Percentiles rank a stretch among this genome's conserved stretches.
Conservation (phyloP, 2,329 filamentous ascomycete species). For the Aspergillus spinulosporus region DNA sequence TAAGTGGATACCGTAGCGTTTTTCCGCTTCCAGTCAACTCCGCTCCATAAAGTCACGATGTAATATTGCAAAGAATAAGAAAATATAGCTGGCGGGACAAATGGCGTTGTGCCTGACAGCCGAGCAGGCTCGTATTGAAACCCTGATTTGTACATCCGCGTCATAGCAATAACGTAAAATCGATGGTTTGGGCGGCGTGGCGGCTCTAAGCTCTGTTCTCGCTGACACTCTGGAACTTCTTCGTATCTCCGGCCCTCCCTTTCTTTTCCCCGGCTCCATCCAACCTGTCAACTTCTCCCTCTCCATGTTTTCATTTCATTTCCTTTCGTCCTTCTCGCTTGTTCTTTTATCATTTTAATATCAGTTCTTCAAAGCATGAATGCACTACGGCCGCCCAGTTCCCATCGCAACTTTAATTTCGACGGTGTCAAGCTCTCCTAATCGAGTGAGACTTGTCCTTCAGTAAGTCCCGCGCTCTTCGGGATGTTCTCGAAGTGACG, state of each 20-base stretch:
- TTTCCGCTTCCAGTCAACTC: conserved; percentile 24
- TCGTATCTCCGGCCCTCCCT: conserved; percentile 10
- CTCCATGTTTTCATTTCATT: background rate
- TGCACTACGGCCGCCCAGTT: conserved; percentile 17
- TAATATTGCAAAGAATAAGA: background rate
- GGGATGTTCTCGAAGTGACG: conserved; percentile 11
- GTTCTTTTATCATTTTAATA: conserved; percentile 7
- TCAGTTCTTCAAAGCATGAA: conserved; percentile 20
- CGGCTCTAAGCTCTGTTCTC: background rate
- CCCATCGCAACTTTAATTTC: conserved; percentile 16
- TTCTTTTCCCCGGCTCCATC: background rate
- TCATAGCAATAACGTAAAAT: background rate
- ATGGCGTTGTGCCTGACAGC: conserved; percentile 11
- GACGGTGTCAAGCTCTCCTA: conserved; percentile 23
- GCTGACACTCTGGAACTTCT: background rate
- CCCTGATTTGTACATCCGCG: conserved; percentile 6
- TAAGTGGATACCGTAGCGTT: conserved; percentile 13
- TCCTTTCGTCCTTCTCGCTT: background rate
- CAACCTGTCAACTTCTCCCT: conserved; percentile 1
- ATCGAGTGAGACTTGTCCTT: conserved; percentile 27
- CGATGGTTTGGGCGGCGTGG: conserved; percentile 7
- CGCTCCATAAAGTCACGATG: background rate
- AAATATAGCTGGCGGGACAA: background rate
- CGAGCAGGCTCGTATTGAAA: background rate
- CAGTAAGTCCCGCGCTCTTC: conserved; percentile 1